Base-by-base conservation (phyloP, 2,329 filamentous ascomycete species). In the Penicillium aurantiogriseum region DNA sequence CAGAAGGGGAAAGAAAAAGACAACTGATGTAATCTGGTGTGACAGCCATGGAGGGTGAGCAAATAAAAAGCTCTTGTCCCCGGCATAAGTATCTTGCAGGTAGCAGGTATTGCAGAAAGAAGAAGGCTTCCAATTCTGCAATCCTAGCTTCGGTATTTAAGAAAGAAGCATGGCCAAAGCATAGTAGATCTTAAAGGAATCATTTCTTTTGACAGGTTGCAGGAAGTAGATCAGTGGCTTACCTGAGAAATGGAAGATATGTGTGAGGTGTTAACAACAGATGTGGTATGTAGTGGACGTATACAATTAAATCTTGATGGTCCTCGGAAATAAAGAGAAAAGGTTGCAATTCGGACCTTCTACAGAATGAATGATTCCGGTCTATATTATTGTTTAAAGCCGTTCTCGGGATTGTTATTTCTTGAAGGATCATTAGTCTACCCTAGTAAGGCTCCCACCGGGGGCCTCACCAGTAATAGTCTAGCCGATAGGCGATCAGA, bases 11-110 rank as follows among this genome's bases (percentile, higher is more conserved):
- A 57, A 57, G 29, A 50, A 57, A 61, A 53, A 59, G 64, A 61
- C 59, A 56, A 67, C 66, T 61, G 60, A 57, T 60, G 57, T 64
- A 64, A 66, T 65, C 56, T 42, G 48, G 63, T 66, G 63, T 55
- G 57, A 66, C 59, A 43, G 42, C 29, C 45, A 3, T 35, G 9
- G 13, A 17, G n/a, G 5, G 3, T 50, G 48, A 54, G 42, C 55
- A 58, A 62, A 54, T 56, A 36, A 57, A 54, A 42, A 49, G 35
- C 44, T 52, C 56, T 54, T 45, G 44, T 15, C n/a, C n/a, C 31
- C 21, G 39, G 5, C 29, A 35, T 21, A 52, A 46, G 57, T 67
- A 62, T 59, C 53, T 58, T 59, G 62, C 56, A 65, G 63, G 55
- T 58, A 63, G 62, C 56, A 65, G 63, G 55, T 58, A 63, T 46